Base-by-base conservation (phyloP, 2,329 filamentous ascomycete species). In the Fusarium gaditjirri region DNA sequence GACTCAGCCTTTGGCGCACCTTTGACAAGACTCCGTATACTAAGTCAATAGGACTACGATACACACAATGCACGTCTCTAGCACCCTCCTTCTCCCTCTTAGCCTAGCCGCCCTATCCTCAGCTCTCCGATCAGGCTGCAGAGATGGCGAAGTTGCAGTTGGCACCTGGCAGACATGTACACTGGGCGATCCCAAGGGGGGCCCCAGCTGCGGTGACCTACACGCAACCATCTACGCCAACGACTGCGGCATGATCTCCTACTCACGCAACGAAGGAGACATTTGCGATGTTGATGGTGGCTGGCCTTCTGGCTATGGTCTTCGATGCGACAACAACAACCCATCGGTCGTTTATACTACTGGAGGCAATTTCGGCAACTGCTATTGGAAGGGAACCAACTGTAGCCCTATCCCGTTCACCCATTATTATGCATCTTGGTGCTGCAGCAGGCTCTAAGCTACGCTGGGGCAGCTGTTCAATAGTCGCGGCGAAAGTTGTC, bases 211-310 rank as follows among this genome's bases (percentile, higher is more conserved):
- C 19, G n/a, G 50, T 14, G 50, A 53, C 19, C 33, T 53, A 4
- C 50, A 41, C 50, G 50, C 50, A 14, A 53, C 50, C 35, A 53
- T 53, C 7, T 53, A 53, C 4, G 50, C 50, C 8, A 53, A 53
- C 12, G 21, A 53, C 21, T 53, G 50, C 21, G 50, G 50, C 8
- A 53, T 53, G 50, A 53, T 53, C 10, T 53, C 50, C 4, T 53
- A 53, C 14, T 53, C 50, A 5, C 50, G 50, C 3, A 53, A 53
- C 7, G 35, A 53, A 3, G 50, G 50, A 39, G 50, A 53, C 23
- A 53, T 53, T 6, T 53, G 50, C 1, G 50, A 53, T 2, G 50
- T 53, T 17, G 50, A 53, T 29, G 50, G 50, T 23, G 50, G 50
- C 21, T 53, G 50, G 35, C 50, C 25, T 53, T 53, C 50, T 29